Evolutionary conservation across 345 rosid genomes (phyloP).

Genomic region (Salix exigua): DNA sequence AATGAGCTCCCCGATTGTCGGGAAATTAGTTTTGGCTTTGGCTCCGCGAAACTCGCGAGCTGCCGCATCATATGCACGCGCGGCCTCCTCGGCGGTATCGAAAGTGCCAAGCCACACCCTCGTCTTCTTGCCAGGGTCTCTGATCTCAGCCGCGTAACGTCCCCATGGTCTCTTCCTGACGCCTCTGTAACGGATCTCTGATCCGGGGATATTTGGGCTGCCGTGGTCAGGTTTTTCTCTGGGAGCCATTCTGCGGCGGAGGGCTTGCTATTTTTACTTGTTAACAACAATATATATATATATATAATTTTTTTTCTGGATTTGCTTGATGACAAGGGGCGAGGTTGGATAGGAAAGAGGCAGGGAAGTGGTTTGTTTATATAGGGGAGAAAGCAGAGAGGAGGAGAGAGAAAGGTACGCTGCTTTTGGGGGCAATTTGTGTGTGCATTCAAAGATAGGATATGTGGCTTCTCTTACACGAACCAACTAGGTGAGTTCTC

Average conservation of each 20-base stretch:
- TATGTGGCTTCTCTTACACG: constrained; percentile 48
- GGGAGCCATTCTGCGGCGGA: constrained; percentile 41
- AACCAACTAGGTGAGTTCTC: neutral
- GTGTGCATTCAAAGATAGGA: constrained; percentile 45
- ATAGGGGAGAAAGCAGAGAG: neutral
- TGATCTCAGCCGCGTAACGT: constrained; percentile 93
- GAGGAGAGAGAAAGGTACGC: constrained; percentile 34
- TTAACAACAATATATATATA: no score
- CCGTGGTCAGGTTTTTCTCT: constrained; percentile 27
- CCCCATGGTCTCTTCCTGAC: constrained; percentile 96
- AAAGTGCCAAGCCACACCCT: constrained; percentile 95
- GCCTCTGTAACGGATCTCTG: constrained; percentile 79
- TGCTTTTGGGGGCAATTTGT: constrained; percentile 41
- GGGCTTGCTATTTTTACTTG: neutral
- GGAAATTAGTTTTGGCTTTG: constrained; percentile 84
- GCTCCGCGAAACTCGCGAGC: constrained; percentile 85
- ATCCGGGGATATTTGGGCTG: constrained; percentile 10
- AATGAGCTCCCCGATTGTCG: constrained; percentile 32
- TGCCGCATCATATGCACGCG: constrained; percentile 83
- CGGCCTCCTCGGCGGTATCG: constrained; percentile 86
- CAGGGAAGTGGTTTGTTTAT: neutral
- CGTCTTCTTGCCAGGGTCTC: constrained; percentile 89
- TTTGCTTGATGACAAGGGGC: neutral
- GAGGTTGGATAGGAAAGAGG: constrained; percentile 1
- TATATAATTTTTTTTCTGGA: neutral